Evolutionary conservation across 345 rosid species (phyloP), one percentile per base, ranked within the genome.

Genomic region (Nephelium lappaceum): DNA sequence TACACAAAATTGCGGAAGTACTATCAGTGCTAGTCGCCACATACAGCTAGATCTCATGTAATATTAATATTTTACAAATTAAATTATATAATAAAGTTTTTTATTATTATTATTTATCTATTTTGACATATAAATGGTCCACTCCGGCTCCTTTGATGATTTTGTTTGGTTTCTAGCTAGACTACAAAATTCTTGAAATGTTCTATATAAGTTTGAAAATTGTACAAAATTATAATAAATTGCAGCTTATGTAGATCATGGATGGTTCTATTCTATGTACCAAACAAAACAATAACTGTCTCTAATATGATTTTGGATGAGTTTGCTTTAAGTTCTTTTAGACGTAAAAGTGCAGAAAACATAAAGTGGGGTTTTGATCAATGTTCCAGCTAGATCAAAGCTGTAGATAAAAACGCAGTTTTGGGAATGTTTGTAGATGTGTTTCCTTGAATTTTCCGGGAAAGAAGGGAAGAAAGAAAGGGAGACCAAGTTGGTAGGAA

Each of bases 11-110:
- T 31, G 36, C 36, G 36, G 36, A 31, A 31, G 47, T 68, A 27
- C 5, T 6, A 57, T 8, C n/a, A 47, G 24, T 21, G 3, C 8
- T 45, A 19, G 72, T 39, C 76, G 69, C 80, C 83, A 81, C 77
- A 47, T 53, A 14, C 76, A 64, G 77, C 77, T 76, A 43, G 53
- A 43, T 31, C 36, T 2, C 36, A 31, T 3, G 36, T 2, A 4
- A 1, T 31, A 31, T 31, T 2, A 2, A 31, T 31, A 31, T 31
- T 31, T 31, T 31, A 45, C 51, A 45, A 7, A 45, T 45, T 3
- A 45, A 7, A 45, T 45, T 45, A 7, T 45, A 45, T 45, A 45
- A 45, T 45, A 45, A 45, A 7, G 4, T 45, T 45, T 8, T 45
- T 45, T 45, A 45, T 45, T 45, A 1, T 45, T 7, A 45, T 45